phyloP scores from a whole-genome alignment of 73 alveolate species.

The Tetrahymena elliotti region DNA sequence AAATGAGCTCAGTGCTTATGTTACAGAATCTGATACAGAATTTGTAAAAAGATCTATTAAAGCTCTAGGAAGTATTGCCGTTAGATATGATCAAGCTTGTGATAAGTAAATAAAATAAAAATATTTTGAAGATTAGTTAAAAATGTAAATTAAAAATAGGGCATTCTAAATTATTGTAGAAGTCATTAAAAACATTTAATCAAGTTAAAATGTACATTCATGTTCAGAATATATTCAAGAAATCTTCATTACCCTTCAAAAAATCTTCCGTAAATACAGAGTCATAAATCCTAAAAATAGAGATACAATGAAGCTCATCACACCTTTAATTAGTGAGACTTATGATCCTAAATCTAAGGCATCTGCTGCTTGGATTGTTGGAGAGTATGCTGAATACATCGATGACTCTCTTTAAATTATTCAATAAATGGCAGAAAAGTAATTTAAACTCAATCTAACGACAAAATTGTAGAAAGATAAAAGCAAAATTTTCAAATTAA shows the following conservation, averaged over 20 bases:
- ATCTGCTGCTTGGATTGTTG: constrained; percentile 32
- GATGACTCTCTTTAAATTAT: constrained; percentile 48
- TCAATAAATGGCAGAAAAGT: constrained; percentile 34
- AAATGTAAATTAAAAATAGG: constrained; percentile 12
- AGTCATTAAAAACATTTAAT: constrained; percentile 51
- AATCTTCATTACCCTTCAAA: background rate
- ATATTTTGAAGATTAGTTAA: background rate
- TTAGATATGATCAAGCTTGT: constrained; percentile 77
- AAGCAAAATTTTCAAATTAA: too few relatives aligned
- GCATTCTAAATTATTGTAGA: constrained; percentile 60
- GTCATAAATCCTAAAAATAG: background rate
- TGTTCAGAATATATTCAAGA: constrained; percentile 14
- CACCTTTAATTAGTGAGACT: background rate
- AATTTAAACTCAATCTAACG: background rate
- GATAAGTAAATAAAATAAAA: constrained; percentile 41
- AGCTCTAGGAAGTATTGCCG: constrained; percentile 82
- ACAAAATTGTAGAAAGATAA: background rate
- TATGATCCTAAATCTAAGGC: constrained; percentile 30
- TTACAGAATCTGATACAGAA: constrained; percentile 79
- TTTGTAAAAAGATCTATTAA: constrained; percentile 78
- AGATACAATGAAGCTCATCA: constrained; percentile 8
- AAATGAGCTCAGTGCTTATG: constrained; percentile 76
- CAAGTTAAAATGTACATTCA: background rate
- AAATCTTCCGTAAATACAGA: constrained; percentile 5
- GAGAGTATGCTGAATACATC: constrained; percentile 28